These are phyloP conservation scores for Pontederia crassipes DNA, from an alignment of 176 grass and related monocot species.

Conservation along the genomic window DNA sequence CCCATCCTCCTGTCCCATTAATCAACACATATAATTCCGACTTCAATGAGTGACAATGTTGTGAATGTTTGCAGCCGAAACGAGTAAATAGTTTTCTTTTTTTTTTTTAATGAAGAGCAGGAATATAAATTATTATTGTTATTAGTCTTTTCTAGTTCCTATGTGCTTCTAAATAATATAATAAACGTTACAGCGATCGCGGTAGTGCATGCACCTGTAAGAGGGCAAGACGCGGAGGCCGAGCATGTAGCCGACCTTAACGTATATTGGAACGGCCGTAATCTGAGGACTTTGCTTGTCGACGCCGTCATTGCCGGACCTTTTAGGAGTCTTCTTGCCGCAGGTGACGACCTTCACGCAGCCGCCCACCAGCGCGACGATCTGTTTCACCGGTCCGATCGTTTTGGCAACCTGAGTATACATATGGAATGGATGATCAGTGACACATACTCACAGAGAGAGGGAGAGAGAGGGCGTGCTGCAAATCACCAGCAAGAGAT, in stretches of 20 bases:
- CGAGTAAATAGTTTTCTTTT: no score
- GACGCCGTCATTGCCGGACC: background rate
- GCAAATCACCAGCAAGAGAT: no score
- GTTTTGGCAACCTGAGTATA: conserved; percentile 3
- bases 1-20: conserved; percentile 1
- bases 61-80: no score
- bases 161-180: background rate
- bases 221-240: conserved; percentile 11
- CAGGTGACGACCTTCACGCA: conserved; percentile 4
- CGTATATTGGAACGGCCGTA: background rate
- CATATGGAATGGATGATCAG: no score
- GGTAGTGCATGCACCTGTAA: background rate
- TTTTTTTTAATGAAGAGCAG: background rate
- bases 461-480: no score
- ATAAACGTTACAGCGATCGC: background rate
- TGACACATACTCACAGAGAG: no score
- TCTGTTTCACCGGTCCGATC: background rate
- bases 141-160: background rate
- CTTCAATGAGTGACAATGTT: background rate
- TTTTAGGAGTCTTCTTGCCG: background rate
- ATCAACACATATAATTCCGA: background rate
- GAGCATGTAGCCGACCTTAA: conserved; percentile 3
- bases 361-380: conserved; percentile 8
- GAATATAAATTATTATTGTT: background rate
- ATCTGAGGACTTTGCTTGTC: no score